Evolutionary conservation across 148 eudicot species (phyloP).

Genomic region (Vaccinium corymbosum): DNA sequence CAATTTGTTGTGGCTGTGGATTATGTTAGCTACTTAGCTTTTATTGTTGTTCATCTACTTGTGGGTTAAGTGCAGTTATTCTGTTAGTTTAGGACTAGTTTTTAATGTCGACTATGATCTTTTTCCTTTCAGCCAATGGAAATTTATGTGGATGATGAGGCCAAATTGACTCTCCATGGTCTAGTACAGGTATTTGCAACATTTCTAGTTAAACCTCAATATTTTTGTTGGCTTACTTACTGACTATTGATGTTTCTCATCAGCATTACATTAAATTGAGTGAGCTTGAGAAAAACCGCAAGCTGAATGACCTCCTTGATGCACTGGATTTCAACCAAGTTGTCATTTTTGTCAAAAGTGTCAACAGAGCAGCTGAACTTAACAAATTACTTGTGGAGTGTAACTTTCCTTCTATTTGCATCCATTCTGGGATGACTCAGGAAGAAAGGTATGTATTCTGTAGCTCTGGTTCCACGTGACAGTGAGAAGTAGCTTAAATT

Average conservation of each 20-base stretch:
- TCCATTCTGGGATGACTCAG: slow-evolving; percentile 98
- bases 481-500: neutral
- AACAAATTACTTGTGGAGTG: slow-evolving; percentile 94
- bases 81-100: neutral
- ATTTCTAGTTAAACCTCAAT: too few relatives aligned
- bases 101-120: slow-evolving; percentile 11
- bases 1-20: neutral
- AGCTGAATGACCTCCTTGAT: slow-evolving; percentile 91
- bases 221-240: neutral
- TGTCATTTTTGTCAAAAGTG: slow-evolving; percentile 95
- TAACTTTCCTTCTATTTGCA: slow-evolving; percentile 95
- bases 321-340: slow-evolving; percentile 98
- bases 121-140: slow-evolving; percentile 52
- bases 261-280: slow-evolving; percentile 96
- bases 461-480: neutral
- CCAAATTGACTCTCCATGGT: slow-evolving; percentile 95
- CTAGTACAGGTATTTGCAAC: slow-evolving; percentile 76
- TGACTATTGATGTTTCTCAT: slow-evolving; percentile 9
- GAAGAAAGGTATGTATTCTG: slow-evolving; percentile 76
- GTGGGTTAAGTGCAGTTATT: neutral
- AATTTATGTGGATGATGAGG: slow-evolving; percentile 97
- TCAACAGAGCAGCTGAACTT: slow-evolving; percentile 83
- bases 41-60: neutral
- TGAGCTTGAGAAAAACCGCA: slow-evolving; percentile 90
- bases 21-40: neutral